Percentiles rank a stretch among this genome's conserved stretches.
Evolutionary conservation across 345 rosid species (phyloP).

Genomic region (Turritis glabra): DNA sequence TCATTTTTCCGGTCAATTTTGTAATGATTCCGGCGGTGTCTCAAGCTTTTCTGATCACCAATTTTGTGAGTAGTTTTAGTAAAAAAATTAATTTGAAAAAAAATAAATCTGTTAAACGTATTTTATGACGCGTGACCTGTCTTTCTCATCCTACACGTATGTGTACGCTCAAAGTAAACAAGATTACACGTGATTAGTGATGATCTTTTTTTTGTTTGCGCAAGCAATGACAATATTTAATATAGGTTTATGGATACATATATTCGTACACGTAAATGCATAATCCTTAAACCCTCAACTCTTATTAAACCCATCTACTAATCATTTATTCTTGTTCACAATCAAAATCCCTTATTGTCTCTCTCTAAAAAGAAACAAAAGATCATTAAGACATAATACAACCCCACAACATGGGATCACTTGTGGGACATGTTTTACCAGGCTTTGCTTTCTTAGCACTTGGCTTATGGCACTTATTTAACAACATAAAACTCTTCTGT

Average conservation of each 20-base stretch:
- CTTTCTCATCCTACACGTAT: neutral
- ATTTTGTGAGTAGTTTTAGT: no score
- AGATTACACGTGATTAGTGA: neutral
- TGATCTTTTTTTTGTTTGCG: neutral
- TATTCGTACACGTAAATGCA: neutral
- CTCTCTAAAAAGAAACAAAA: neutral
- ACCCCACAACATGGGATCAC: constrained; percentile 51
- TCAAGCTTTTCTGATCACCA: no score
- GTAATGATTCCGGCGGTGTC: no score
- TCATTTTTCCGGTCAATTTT: no score
- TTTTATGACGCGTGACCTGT: no score
- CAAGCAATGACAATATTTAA: neutral
- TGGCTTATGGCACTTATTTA: constrained; percentile 78
- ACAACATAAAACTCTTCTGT: constrained; percentile 58
- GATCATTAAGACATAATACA: no score
- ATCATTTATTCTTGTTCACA: no score
- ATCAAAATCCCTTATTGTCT: neutral
- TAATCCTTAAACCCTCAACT: neutral
- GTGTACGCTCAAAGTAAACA: neutral
- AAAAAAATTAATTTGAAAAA: no score
- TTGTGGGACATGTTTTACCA: constrained; percentile 69
- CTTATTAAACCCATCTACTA: neutral
- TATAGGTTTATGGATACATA: neutral
- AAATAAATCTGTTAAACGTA: no score
- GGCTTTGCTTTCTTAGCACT: constrained; percentile 59